Conservation (phyloP, 2,329 filamentous ascomycete genomes). For the Fonsecaea erecta region DNA sequence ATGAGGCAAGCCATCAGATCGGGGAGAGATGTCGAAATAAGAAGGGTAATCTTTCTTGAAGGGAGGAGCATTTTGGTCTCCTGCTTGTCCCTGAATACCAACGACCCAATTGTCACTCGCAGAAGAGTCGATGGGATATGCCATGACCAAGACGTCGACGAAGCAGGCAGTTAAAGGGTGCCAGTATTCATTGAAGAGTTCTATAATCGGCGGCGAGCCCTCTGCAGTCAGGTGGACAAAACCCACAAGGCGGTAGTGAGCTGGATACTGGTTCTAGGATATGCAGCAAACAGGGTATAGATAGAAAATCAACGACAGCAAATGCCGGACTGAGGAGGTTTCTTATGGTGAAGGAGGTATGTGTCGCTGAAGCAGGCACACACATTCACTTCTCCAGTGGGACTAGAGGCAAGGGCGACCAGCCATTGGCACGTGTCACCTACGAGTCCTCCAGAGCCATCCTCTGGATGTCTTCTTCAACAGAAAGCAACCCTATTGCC, state of each 20-base stretch:
- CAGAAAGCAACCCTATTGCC: constrained; percentile 76
- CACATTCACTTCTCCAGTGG: background rate
- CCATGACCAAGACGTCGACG: background rate
- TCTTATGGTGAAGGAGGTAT: background rate
- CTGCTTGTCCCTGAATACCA: background rate
- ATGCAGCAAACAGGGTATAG: constrained; percentile 1
- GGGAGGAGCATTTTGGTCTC: constrained; percentile 5
- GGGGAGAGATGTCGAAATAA: constrained; percentile 28
- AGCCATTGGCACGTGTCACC: background rate
- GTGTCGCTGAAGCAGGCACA: background rate
- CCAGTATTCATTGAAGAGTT: background rate
- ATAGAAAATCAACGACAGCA: background rate
- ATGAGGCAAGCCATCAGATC: constrained; percentile 3
- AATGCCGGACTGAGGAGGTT: background rate
- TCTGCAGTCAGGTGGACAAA: background rate
- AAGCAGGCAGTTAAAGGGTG: background rate
- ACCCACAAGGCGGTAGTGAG: background rate
- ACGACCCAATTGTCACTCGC: background rate
- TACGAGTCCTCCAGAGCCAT: constrained; percentile 55
- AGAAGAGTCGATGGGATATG: background rate
- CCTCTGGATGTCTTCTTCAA: constrained; percentile 75
- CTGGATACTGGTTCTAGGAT: background rate
- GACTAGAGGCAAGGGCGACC: background rate
- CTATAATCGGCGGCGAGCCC: background rate
- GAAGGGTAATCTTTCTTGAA: constrained; percentile 20